Percentiles rank a stretch among this genome's conserved stretches.
These are phyloP conservation scores for Oryza meyeriana DNA, from an alignment of 176 grass and related monocot genomes.

Conservation along the genomic window DNA sequence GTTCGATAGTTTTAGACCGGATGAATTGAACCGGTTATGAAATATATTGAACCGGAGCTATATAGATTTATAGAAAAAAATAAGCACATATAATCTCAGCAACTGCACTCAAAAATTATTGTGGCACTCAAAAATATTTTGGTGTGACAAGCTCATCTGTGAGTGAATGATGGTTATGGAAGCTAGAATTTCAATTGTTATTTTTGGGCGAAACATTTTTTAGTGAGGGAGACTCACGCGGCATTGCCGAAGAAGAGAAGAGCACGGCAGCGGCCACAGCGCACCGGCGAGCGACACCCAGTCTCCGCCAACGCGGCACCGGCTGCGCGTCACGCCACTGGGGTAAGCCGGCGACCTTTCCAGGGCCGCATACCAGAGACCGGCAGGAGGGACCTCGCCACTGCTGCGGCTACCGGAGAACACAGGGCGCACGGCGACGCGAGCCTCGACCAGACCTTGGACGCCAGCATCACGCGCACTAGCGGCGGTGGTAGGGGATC, in stretches of 20 bases:
- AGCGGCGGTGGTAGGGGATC: background rate
- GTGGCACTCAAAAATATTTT: no score
- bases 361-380: no score
- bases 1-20: no score
- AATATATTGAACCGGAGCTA: no score
- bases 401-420: background rate
- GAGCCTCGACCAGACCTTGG: no score
- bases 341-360: no score
- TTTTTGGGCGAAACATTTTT: background rate
- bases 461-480: constrained; percentile 16
- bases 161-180: background rate
- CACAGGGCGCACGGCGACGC: constrained; percentile 13
- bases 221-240: background rate
- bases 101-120: no score
- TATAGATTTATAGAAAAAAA: no score
- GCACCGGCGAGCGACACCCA: background rate
- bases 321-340: background rate
- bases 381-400: no score
- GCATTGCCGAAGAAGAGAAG: constrained; percentile 6
- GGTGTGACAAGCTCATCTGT: no score
- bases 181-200: background rate
- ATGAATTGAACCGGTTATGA: no score
- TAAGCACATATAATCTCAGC: no score
- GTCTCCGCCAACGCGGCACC: background rate
- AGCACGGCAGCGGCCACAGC: constrained; percentile 4